phyloP scores from a whole-genome alignment of 768 basidiomycete genomes.

The Panaeolus papilionaceus region DNA sequence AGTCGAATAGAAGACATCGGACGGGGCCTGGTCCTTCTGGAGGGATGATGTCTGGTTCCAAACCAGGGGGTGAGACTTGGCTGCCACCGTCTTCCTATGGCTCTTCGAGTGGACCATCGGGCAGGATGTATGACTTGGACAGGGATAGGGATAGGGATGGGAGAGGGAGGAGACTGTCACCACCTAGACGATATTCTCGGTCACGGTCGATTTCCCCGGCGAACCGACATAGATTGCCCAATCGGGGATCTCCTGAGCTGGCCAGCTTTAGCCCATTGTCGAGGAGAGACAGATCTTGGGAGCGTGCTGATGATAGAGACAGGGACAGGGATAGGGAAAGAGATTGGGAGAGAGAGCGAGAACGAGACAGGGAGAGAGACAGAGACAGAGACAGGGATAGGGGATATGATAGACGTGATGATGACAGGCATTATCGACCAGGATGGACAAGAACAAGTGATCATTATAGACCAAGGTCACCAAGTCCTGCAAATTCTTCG shows the following conservation, averaged over 20 bases:
- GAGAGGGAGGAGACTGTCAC: constrained; percentile 21
- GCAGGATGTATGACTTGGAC: not conserved
- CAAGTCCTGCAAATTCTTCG: constrained; percentile 23
- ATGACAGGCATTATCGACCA: constrained; percentile 35
- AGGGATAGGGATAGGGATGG: constrained; percentile 34
- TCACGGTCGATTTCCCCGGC: constrained; percentile 32
- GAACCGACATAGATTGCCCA: constrained; percentile 46
- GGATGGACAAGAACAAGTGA: constrained; percentile 42
- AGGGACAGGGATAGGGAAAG: constrained; percentile 36
- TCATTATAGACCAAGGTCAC: constrained; percentile 25
- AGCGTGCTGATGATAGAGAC: constrained; percentile 36
- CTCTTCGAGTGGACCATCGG: constrained; percentile 21
- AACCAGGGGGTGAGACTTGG: not conserved
- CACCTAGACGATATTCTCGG: not conserved
- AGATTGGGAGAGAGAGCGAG: constrained; percentile 22
- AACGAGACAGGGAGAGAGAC: constrained; percentile 20
- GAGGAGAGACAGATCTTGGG: constrained; percentile 41
- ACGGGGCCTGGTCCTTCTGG: not conserved
- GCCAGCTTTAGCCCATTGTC: constrained; percentile 41
- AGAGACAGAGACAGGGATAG: constrained; percentile 22
- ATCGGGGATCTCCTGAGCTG: constrained; percentile 41
- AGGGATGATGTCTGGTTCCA: constrained; percentile 6
- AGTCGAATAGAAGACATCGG: constrained; percentile 10
- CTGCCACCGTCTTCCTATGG: constrained; percentile 36
- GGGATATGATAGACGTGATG: constrained; percentile 21